Evolutionary conservation across 305 asterid genomes (phyloP).

Genomic region (Rubia tinctorum): DNA sequence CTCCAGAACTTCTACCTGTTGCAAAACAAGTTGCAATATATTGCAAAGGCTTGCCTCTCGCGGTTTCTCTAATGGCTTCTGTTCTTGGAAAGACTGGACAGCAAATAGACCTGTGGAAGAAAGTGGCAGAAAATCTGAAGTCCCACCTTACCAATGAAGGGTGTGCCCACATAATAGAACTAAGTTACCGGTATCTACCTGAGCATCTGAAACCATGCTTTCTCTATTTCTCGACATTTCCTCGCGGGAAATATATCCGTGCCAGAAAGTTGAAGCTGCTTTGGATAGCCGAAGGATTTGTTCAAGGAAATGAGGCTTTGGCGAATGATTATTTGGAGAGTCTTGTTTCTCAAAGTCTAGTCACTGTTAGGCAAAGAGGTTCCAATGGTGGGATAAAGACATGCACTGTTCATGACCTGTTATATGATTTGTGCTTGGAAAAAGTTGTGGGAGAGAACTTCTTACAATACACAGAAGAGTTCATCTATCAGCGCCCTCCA

Average conservation of each 20-base stretch:
- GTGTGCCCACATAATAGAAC: not conserved
- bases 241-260: not conserved
- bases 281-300: constrained; percentile 25
- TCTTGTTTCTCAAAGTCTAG: constrained; percentile 5
- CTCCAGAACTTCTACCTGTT: not conserved
- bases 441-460: constrained; percentile 11
- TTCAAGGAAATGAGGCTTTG: not conserved
- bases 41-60: constrained; percentile 22
- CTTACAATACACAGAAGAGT: not conserved
- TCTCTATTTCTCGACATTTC: constrained; percentile 13
- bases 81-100: not conserved
- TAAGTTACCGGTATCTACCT: constrained; percentile 17
- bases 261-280: not conserved
- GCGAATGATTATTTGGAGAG: constrained; percentile 10
- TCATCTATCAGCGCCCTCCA: not conserved
- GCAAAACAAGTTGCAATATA: not conserved
- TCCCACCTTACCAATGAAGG: not conserved
- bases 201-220: constrained; percentile 16
- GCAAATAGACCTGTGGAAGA: constrained; percentile 3
- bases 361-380: not conserved
- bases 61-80: constrained; percentile 6
- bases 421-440: constrained; percentile 10
- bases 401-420: constrained; percentile 4
- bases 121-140: not conserved
- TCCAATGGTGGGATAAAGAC: constrained; percentile 4